Evolutionary conservation across 768 basidiomycete species (phyloP), one percentile per base, ranked within the genome.

Genomic region (Ramaria sp.): DNA sequence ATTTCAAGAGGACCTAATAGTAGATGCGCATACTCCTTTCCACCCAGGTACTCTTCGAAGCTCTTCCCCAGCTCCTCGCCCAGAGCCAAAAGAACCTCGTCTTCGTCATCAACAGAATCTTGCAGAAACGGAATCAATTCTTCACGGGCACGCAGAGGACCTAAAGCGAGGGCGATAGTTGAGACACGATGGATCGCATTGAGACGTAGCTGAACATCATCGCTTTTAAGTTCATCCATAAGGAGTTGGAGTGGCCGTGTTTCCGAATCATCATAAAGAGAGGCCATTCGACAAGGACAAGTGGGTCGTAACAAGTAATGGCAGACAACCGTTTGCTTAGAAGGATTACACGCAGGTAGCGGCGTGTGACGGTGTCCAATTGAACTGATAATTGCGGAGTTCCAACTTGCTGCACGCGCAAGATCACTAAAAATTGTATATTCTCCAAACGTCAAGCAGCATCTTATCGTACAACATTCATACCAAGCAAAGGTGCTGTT

Each of bases 91-190:
- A 99, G 74, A 28, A 99, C 94, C 64, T 99, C 96, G 68, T 99
- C 96, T 70, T 99, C 96, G 64, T 99, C 96, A 68, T 99, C 96
- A 60, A 99, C 83, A n/a, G 92, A 94, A 64, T 99, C 95, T 71
- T 93, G 91, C 52, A 99, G 80, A 74, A 99, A 99, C 1, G 93
- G 90, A 58, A 99, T 80, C 61, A 99, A 80, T 67, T 99, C 96
- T 53, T 92, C 88, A 59, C 95, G 82, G 24, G 94, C 89, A 61
- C 96, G 88, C 74, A 94, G 88, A 41, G 92, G 83, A 5, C 96
- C 95, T 50, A 99, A 78, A 16, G 96, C 96, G 58, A 99, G 79
- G 5, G 95, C 95, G 70, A 99, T 99, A 47, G 96, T 99, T 50
- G 93, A 92, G 64, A 99, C 81, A 70, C 94, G 89, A 70, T 93